Evolutionary conservation across 106 monocot species (phyloP).

Genomic region (Posidonia australis): DNA sequence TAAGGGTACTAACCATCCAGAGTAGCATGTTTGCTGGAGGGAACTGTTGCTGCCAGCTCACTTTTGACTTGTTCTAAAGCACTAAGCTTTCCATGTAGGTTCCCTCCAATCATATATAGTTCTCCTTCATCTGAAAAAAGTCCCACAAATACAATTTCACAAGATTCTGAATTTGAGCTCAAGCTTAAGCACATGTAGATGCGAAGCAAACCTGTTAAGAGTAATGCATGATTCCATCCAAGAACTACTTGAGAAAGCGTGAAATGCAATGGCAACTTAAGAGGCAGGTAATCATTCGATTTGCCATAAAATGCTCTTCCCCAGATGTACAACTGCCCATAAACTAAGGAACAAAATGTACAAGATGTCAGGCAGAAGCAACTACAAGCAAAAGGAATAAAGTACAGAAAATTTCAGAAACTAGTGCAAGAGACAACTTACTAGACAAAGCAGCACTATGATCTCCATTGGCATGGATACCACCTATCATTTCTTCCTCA

Average conservation of each 20-base stretch:
- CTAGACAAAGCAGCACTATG: constrained; percentile 18
- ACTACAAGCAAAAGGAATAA: background rate
- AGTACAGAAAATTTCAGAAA: background rate
- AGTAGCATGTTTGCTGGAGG: background rate
- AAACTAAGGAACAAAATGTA: background rate
- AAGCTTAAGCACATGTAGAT: background rate
- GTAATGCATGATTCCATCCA: constrained; percentile 22
- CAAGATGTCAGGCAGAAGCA: background rate
- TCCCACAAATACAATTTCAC: background rate
- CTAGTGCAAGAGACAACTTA: constrained; percentile 1
- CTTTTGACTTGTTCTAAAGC: background rate
- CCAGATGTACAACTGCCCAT: constrained; percentile 18
- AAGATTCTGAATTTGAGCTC: background rate
- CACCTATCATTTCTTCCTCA: constrained; percentile 3
- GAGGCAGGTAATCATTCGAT: background rate
- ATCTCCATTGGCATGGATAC: constrained; percentile 16
- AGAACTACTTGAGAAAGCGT: constrained; percentile 14
- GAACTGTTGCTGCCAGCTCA: background rate
- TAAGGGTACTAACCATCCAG: background rate
- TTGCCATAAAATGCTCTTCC: constrained; percentile 9
- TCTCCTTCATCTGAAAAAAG: constrained; percentile 8
- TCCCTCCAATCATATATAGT: constrained; percentile 17
- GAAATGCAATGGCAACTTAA: constrained; percentile 3
- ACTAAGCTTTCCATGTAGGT: constrained; percentile 15
- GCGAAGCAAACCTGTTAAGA: constrained; percentile 10